phyloP scores from a whole-genome alignment of 805 yeast species.

The Candida tibetensis region DNA sequence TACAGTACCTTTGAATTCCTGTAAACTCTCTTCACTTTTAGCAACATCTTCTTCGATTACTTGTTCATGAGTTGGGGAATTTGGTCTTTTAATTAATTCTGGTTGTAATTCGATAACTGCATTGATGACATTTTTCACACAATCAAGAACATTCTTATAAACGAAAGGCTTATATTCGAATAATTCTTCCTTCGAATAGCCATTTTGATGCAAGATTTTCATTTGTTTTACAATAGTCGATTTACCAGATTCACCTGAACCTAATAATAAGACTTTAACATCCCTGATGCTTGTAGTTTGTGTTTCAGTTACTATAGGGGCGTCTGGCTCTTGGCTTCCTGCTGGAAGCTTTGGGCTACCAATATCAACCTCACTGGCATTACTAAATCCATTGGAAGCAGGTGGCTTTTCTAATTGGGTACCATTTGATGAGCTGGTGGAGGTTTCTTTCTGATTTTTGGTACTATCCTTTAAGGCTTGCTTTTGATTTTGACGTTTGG shows the following conservation, averaged over 20 bases:
- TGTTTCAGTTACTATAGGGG: not conserved
- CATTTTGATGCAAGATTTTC: constrained; percentile 72
- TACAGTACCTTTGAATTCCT: constrained; percentile 11
- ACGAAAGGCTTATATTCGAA: constrained; percentile 76
- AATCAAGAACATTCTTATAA: constrained; percentile 71
- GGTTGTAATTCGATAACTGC: constrained; percentile 59
- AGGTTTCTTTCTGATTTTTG: constrained; percentile 7
- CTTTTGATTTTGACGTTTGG: constrained; percentile 16
- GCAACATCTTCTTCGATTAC: constrained; percentile 4
- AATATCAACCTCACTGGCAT: constrained; percentile 1
- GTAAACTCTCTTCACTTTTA: constrained; percentile 10
- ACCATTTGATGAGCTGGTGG: constrained; percentile 12
- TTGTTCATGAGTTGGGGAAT: constrained; percentile 2
- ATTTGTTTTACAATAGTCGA: constrained; percentile 80
- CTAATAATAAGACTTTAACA: constrained; percentile 71
- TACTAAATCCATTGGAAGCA: constrained; percentile 1
- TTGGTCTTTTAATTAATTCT: constrained; percentile 25
- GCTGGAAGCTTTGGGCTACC: not conserved
- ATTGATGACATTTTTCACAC: constrained; percentile 65
- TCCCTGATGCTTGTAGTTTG: constrained; percentile 30
- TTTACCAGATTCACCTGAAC: constrained; percentile 88
- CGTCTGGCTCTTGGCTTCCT: not conserved
- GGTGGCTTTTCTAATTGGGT: constrained; percentile 1
- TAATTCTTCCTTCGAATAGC: constrained; percentile 68
- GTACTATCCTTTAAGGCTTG: constrained; percentile 7